phyloP scores from a whole-genome alignment of 2,329 filamentous ascomycete genomes.

The Phoma sp. region DNA sequence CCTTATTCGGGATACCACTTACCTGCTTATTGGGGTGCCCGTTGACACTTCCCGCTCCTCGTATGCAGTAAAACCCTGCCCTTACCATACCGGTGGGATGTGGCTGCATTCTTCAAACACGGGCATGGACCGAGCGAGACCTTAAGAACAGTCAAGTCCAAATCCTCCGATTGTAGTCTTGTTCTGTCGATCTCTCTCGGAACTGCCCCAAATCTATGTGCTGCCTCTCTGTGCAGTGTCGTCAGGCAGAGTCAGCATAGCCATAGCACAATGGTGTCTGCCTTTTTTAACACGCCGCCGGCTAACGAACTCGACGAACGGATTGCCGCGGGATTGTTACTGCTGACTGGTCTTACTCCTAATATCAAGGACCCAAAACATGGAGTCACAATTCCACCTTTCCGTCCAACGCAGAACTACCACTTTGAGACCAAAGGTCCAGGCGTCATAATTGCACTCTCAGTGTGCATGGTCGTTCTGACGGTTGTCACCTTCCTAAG shows the following conservation, averaged over 20 bases:
- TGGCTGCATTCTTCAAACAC: background rate
- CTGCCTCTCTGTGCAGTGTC: background rate
- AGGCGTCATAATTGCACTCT: conserved; percentile 4
- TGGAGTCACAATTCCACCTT: conserved; percentile 12
- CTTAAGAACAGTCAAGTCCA: background rate
- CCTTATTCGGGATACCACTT: too few relatives aligned
- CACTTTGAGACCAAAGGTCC: conserved; percentile 12
- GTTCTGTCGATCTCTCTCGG: background rate
- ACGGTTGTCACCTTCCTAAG: conserved; percentile 9
- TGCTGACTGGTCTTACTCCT: conserved; percentile 3
- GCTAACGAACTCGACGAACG: conserved; percentile 9
- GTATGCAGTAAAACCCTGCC: conserved; percentile 4
- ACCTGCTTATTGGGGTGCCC: too few relatives aligned
- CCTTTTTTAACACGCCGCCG: conserved; percentile 12
- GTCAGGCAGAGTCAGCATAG: background rate
- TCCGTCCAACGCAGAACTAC: conserved; percentile 4
- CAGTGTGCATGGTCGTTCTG: conserved; percentile 10
- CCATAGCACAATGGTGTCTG: conserved; percentile 11
- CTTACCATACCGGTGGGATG: conserved; percentile 1
- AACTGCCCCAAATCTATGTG: background rate
- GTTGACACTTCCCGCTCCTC: conserved; percentile 2
- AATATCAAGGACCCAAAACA: conserved; percentile 6
- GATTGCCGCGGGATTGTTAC: conserved; percentile 6
- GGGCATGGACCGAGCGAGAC: background rate
- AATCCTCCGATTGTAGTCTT: background rate